phyloP scores from a whole-genome alignment of 495 filamentous ascomycete species.

The Bombardia bombarda region DNA sequence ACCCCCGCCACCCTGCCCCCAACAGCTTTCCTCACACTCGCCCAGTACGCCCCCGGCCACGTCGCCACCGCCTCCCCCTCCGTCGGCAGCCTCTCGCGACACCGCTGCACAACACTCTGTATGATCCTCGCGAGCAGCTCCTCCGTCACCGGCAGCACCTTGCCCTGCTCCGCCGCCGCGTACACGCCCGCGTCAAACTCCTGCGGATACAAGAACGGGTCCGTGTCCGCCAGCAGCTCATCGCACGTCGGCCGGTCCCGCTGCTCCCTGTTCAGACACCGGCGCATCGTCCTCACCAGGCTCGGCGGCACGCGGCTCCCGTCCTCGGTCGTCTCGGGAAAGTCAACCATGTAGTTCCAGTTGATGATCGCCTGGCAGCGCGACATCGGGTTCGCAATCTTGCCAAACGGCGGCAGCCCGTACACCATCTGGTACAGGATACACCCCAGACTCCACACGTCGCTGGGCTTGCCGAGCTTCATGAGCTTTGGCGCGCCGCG shows the following conservation, averaged over 20 bases:
- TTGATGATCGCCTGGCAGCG: slow-evolving; percentile 81
- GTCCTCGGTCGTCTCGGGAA: slow-evolving; percentile 67
- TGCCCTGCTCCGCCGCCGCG: slow-evolving; percentile 33
- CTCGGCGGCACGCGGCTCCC: slow-evolving; percentile 60
- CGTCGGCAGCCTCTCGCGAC: slow-evolving; percentile 57
- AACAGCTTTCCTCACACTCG: slow-evolving; percentile 42
- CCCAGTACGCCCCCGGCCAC: slow-evolving; percentile 56
- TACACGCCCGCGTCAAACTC: slow-evolving; percentile 38
- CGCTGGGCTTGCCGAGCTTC: slow-evolving; percentile 91
- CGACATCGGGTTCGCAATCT: slow-evolving; percentile 74
- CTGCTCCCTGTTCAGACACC: slow-evolving; percentile 75
- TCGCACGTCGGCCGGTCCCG: slow-evolving; percentile 67
- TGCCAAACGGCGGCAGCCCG: slow-evolving; percentile 83
- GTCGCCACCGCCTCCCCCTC: slow-evolving; percentile 57
- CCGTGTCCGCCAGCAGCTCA: slow-evolving; percentile 60
- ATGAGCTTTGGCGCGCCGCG: slow-evolving; percentile 64
- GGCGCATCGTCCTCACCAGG: slow-evolving; percentile 63
- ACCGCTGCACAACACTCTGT: slow-evolving; percentile 67
- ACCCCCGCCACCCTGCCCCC: slow-evolving; percentile 3
- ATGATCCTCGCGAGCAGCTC: slow-evolving; percentile 71
- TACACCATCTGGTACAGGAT: slow-evolving; percentile 98
- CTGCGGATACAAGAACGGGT: slow-evolving; percentile 77
- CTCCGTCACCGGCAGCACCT: slow-evolving; percentile 62
- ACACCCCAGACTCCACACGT: slow-evolving; percentile 94
- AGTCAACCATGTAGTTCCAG: slow-evolving; percentile 74